A percentile compares a stretch with the other conserved stretches of the same genome.
phyloP scores from a whole-genome alignment of 2,329 filamentous ascomycete species.

The Microthyrium microscopicum region DNA sequence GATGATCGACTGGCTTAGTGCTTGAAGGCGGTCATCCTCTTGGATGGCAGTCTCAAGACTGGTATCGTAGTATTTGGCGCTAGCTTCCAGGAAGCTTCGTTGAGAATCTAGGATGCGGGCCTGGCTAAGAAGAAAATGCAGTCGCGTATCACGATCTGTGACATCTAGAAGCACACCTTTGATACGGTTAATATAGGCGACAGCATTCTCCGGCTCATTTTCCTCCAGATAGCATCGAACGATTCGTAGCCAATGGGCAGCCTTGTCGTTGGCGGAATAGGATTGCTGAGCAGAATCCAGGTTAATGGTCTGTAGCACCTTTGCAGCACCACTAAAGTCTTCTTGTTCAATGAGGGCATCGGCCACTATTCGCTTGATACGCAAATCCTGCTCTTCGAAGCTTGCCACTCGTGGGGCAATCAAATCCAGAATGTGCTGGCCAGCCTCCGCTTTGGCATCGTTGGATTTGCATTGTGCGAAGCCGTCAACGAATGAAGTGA shows the following conservation, averaged over 20 bases:
- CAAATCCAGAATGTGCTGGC: constrained; percentile 51
- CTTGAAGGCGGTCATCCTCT: constrained; percentile 71
- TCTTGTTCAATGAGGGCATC: constrained; percentile 69
- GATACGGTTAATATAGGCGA: constrained; percentile 81
- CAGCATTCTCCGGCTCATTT: constrained; percentile 73
- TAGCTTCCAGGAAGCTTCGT: constrained; percentile 74
- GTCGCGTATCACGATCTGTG: constrained; percentile 51
- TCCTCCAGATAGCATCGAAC: constrained; percentile 88
- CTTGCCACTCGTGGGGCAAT: constrained; percentile 52
- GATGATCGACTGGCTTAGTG: constrained; percentile 72
- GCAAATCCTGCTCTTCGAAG: constrained; percentile 71
- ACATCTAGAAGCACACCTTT: constrained; percentile 81
- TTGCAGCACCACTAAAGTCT: constrained; percentile 64
- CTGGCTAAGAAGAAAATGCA: constrained; percentile 82
- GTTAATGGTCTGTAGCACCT: constrained; percentile 64
- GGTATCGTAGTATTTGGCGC: constrained; percentile 74
- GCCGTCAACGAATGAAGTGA: constrained; percentile 46
- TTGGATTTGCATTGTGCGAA: constrained; percentile 45
- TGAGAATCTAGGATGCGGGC: constrained; percentile 87
- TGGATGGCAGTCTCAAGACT: constrained; percentile 64
- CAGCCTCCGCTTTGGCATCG: constrained; percentile 58
- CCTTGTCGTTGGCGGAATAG: constrained; percentile 67
- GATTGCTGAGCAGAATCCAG: constrained; percentile 79
- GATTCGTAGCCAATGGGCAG: constrained; percentile 79
- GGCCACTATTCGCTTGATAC: constrained; percentile 65